Evolutionary conservation across 805 yeast species (phyloP).

Genomic region (Candida qinlingensis): DNA sequence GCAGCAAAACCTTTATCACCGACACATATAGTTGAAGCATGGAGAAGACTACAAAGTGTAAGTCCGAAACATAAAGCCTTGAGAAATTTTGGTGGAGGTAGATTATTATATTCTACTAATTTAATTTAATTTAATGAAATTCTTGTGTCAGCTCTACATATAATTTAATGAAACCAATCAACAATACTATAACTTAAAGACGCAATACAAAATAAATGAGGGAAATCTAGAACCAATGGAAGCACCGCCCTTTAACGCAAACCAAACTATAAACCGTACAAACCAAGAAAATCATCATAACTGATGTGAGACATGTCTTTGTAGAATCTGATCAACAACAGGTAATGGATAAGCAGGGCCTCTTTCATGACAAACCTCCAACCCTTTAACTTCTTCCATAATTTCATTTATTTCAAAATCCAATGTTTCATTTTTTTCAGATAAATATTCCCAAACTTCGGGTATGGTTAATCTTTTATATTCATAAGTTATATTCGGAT

Average conservation of each 20-base stretch:
- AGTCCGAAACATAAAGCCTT: slow-evolving; percentile 56
- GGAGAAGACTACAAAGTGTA: slow-evolving; percentile 66
- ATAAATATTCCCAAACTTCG: slow-evolving; percentile 81
- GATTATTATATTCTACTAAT: slow-evolving; percentile 29
- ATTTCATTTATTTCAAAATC: slow-evolving; percentile 53
- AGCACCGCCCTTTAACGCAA: too few relatives aligned
- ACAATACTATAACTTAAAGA: neutral
- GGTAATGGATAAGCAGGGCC: slow-evolving; percentile 63
- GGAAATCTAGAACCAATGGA: neutral
- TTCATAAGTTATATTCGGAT: slow-evolving; percentile 19
- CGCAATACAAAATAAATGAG: neutral
- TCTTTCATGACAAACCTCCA: slow-evolving; percentile 71
- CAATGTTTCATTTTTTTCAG: slow-evolving; percentile 37
- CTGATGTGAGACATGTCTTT: neutral
- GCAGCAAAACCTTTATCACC: slow-evolving; percentile 73
- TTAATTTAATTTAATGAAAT: slow-evolving; percentile 27
- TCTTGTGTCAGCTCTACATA: too few relatives aligned
- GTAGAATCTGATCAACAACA: slow-evolving; percentile 36
- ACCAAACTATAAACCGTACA: neutral
- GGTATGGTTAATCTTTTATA: slow-evolving; percentile 58
- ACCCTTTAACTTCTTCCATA: slow-evolving; percentile 56
- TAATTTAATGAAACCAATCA: too few relatives aligned
- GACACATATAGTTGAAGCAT: slow-evolving; percentile 82
- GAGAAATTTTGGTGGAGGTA: slow-evolving; percentile 59
- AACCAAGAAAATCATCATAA: neutral